phyloP scores from a whole-genome alignment of 1,284 basidiomycete species.

The Austropuccinia psidii region DNA sequence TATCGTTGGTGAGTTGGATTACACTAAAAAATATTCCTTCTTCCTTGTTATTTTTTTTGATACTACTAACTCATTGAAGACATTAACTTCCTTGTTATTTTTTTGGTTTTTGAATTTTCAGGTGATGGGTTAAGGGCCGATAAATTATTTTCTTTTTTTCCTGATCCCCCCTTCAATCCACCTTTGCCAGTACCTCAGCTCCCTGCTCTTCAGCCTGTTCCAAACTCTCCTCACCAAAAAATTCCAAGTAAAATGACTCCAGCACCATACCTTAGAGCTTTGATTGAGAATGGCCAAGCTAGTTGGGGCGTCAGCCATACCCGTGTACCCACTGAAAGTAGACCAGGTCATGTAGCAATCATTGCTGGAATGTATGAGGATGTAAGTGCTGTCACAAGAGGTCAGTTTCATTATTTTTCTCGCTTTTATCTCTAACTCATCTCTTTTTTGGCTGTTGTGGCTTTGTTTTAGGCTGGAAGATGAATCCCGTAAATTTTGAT shows the following conservation, averaged over 20 bases:
- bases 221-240: not conserved
- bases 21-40: not conserved
- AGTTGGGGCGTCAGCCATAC: conserved; percentile 80
- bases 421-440: not conserved
- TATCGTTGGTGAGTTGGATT: conserved; percentile 59
- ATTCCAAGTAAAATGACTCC: conserved; percentile 51
- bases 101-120: conserved; percentile 43
- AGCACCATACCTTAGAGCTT: conserved; percentile 66
- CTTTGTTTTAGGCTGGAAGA: conserved; percentile 65
- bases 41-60: not conserved
- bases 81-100: not conserved
- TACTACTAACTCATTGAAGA: no score
- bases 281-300: conserved; percentile 58
- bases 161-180: conserved; percentile 55
- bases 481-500: conserved; percentile 81
- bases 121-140: conserved; percentile 78
- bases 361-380: conserved; percentile 92
- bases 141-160: conserved; percentile 62
- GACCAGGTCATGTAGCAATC: conserved; percentile 77
- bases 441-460: conserved; percentile 14
- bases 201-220: conserved; percentile 4
- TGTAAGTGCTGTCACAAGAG: conserved; percentile 78
- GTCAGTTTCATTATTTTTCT: conserved; percentile 44
- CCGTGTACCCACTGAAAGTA: conserved; percentile 75
- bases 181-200: conserved; percentile 49